Conservation (phyloP, 441 rosid species). For the Arabidopsis lyrata region DNA sequence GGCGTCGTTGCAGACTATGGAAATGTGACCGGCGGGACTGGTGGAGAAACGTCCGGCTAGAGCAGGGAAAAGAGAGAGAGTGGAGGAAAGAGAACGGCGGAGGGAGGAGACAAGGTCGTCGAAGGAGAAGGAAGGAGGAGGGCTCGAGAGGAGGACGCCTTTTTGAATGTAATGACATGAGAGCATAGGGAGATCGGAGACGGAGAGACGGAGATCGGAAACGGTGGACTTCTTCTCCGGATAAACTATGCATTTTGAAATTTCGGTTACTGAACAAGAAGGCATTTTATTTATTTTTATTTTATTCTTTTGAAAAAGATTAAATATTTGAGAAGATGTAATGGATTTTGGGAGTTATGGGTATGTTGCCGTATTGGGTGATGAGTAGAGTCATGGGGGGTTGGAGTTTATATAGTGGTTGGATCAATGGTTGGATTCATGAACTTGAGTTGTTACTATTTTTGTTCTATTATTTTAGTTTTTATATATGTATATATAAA, state of each 20-base stretch:
- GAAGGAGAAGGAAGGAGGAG: slow-evolving; percentile 62
- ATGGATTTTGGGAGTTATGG: neutral
- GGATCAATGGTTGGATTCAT: slow-evolving; percentile 52
- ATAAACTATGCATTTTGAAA: slow-evolving; percentile 67
- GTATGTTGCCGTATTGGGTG: neutral
- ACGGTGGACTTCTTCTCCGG: slow-evolving; percentile 59
- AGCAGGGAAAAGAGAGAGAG: slow-evolving; percentile 81
- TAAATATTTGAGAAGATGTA: neutral
- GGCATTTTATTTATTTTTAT: slow-evolving; percentile 57
- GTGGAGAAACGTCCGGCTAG: slow-evolving; percentile 86
- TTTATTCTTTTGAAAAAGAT: too few relatives aligned
- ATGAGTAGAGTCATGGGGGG: slow-evolving; percentile 24
- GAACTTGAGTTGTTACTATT: slow-evolving; percentile 51
- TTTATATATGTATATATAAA: neutral
- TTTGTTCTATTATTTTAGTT: neutral
- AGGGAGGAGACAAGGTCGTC: slow-evolving; percentile 59
- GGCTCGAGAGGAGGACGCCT: slow-evolving; percentile 69
- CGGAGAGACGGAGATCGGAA: slow-evolving; percentile 81
- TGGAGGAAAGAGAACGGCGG: slow-evolving; percentile 64
- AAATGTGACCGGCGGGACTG: slow-evolving; percentile 63
- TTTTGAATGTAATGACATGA: slow-evolving; percentile 97
- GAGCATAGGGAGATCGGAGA: slow-evolving; percentile 97
- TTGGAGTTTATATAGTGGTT: slow-evolving; percentile 53
- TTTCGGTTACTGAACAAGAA: slow-evolving; percentile 48
- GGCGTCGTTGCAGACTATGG: slow-evolving; percentile 73